phyloP scores from a whole-genome alignment of 2,329 filamentous ascomycete genomes.

The Tolypocladium sp. region DNA sequence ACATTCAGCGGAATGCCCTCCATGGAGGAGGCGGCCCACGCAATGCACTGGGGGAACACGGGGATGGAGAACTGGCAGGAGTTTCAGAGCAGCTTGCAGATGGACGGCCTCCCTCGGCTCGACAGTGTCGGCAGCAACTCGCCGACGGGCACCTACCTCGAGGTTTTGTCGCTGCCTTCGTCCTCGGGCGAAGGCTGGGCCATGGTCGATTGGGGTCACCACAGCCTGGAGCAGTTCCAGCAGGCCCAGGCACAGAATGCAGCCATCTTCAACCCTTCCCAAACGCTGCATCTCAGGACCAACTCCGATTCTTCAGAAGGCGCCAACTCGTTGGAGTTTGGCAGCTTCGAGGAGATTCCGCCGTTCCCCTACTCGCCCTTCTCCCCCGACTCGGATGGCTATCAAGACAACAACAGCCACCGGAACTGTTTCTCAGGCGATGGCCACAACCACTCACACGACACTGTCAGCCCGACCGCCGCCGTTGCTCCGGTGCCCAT shows the following conservation, averaged over 20 bases:
- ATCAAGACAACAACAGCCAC: slow-evolving; percentile 51
- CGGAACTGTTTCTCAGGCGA: slow-evolving; percentile 55
- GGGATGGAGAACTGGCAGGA: slow-evolving; percentile 73
- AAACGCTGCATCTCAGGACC: slow-evolving; percentile 81
- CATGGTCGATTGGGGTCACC: slow-evolving; percentile 66
- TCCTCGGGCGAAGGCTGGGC: slow-evolving; percentile 86
- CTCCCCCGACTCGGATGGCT: slow-evolving; percentile 73
- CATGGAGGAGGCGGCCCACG: slow-evolving; percentile 44
- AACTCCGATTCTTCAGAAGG: slow-evolving; percentile 79
- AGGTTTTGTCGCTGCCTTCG: slow-evolving; percentile 72
- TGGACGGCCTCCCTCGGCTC: slow-evolving; percentile 35
- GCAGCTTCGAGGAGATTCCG: slow-evolving; percentile 72
- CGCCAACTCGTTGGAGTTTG: slow-evolving; percentile 55
- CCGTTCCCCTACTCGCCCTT: slow-evolving; percentile 67
- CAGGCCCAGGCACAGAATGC: slow-evolving; percentile 42
- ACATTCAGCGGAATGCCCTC: slow-evolving; percentile 50
- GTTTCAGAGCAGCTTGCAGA: slow-evolving; percentile 54
- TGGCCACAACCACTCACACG: slow-evolving; percentile 35
- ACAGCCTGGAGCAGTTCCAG: slow-evolving; percentile 52
- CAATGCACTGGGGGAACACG: slow-evolving; percentile 49
- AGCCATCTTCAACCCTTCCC: slow-evolving; percentile 84
- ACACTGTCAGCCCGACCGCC: slow-evolving; percentile 58
- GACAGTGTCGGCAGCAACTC: slow-evolving; percentile 36
- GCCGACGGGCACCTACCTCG: slow-evolving; percentile 54
- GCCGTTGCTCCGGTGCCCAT: slow-evolving; percentile 61